Evolutionary conservation across 1,284 basidiomycete genomes (phyloP), one percentile per base, ranked within the genome.

Genomic region (Grifola frondosa): DNA sequence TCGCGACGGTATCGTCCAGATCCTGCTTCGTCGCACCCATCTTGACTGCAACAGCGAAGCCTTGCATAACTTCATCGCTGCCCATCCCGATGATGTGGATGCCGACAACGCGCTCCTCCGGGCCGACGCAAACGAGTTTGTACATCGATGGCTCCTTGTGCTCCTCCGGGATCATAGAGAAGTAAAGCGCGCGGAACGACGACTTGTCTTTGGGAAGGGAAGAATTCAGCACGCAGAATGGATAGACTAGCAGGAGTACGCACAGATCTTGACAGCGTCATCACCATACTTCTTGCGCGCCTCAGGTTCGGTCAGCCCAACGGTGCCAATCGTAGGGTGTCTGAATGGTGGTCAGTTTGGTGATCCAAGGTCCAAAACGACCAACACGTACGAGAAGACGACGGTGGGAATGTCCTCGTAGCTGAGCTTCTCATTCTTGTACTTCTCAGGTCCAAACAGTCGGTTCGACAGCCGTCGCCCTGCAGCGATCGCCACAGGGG

Each of bases 401-500:
- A 97, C 94, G 31, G 84, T 89, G 4, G 97, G 88, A 52, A 99
- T 94, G 65, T 97, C 82, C 32, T 87, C 78, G 65, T 99, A 99
- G 60, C 76, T 78, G 50, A 98, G 77, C 67, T 94, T 91, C 60
- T 97, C 90, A 44, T 88, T 66, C 72, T 88, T 91, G 74, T 80
- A 93, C 66, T 90, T 74, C 41, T 81, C 76, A 0, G 83, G 82
- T 9, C 96, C 97, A 62, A 92, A 99, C 40, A 99, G 69, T 38
- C 97, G 75, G 71, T 98, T 99, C 37, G 85, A 78, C 29, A 98
- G 70, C 49, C 92, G 74, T 44, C 96, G 75, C 19, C 94, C 96
- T 5, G 97, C 97, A 36, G 96, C 96, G 49, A 99, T 97, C 17
- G 96, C 97, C 6, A 99, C 97, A n/a, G 97, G 96, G 1, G 96